These are phyloP conservation scores for Artemisia tridentata DNA, from an alignment of 129 eudicot genomes.

Conservation along the genomic window DNA sequence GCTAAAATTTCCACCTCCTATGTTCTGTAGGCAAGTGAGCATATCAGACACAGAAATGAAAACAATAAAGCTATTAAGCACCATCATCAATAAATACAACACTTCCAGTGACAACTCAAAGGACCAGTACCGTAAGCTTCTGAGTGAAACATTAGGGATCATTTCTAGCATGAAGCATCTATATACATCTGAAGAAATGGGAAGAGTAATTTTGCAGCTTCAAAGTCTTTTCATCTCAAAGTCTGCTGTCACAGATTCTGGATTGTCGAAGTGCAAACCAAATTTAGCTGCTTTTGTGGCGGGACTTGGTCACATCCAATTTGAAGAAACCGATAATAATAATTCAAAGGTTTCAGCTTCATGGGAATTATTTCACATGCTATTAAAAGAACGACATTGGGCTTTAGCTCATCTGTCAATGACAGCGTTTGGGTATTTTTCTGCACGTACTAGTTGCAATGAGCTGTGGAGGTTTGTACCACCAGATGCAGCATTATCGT, in stretches of 20 bases:
- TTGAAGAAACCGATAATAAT: slow-evolving; percentile 46
- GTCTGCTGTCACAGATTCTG: slow-evolving; percentile 35
- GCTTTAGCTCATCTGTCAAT: slow-evolving; percentile 70
- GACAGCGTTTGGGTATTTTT: slow-evolving; percentile 83
- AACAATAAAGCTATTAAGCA: slow-evolving; percentile 54
- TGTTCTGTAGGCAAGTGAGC: slow-evolving; percentile 56
- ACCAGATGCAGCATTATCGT: slow-evolving; percentile 80
- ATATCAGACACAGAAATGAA: slow-evolving; percentile 65
- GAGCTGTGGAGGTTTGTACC: slow-evolving; percentile 94
- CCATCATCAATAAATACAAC: slow-evolving; percentile 47
- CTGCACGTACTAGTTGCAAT: slow-evolving; percentile 72
- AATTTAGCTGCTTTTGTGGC: slow-evolving; percentile 73
- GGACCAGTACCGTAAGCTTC: slow-evolving; percentile 49
- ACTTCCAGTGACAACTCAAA: slow-evolving; percentile 39
- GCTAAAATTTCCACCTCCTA: slow-evolving; percentile 10
- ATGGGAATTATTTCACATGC: slow-evolving; percentile 73
- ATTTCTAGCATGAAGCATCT: slow-evolving; percentile 66
- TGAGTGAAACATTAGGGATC: slow-evolving; percentile 57
- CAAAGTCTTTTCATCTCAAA: slow-evolving; percentile 58
- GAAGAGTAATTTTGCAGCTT: slow-evolving; percentile 59
- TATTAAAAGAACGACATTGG: slow-evolving; percentile 85
- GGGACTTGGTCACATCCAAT: slow-evolving; percentile 60
- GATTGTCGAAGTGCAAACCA: slow-evolving; percentile 69
- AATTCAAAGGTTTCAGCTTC: slow-evolving; percentile 50
- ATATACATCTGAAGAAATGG: slow-evolving; percentile 74